Evolutionary conservation across 192 early-diverging fungal genomes (phyloP).

Genomic region (Gonapodya prolifera): DNA sequence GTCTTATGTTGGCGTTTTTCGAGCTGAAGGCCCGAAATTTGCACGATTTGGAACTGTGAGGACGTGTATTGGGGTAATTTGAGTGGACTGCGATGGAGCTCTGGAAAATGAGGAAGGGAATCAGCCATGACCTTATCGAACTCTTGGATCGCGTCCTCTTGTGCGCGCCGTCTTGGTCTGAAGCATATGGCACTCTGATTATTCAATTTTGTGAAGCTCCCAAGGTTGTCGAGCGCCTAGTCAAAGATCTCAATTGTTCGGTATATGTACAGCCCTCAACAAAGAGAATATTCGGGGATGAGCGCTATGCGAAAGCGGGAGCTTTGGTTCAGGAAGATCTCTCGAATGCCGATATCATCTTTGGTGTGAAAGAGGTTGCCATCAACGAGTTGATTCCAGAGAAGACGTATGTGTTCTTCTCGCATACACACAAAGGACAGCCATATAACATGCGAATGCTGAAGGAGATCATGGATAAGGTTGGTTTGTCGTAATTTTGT

Average conservation of each 20-base stretch:
- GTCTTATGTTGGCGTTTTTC: no score
- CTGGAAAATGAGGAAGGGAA: no score
- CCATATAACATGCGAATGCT: slow-evolving; percentile 86
- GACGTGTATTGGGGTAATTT: no score
- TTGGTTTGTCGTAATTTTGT: slow-evolving; percentile 15
- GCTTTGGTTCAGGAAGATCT: slow-evolving; percentile 66
- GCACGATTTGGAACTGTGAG: no score
- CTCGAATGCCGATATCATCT: slow-evolving; percentile 73
- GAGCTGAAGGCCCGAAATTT: no score
- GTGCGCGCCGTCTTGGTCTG: neutral
- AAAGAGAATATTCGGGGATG: slow-evolving; percentile 81
- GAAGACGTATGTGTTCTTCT: slow-evolving; percentile 92
- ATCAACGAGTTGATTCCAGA: slow-evolving; percentile 60
- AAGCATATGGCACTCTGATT: neutral
- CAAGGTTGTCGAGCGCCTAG: slow-evolving; percentile 66
- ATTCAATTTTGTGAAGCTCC: slow-evolving; percentile 49
- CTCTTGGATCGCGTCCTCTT: no score
- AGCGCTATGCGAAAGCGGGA: slow-evolving; percentile 59
- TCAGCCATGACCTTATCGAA: no score
- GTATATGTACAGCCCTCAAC: slow-evolving; percentile 87
- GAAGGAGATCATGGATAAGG: slow-evolving; percentile 77
- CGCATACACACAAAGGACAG: slow-evolving; percentile 97
- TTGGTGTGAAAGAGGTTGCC: slow-evolving; percentile 96
- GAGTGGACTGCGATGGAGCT: no score
- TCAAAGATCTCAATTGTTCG: slow-evolving; percentile 66